Evolutionary conservation across 768 basidiomycete species (phyloP), one percentile per base, ranked within the genome.

Genomic region (Hemileccinum rubropunctum): DNA sequence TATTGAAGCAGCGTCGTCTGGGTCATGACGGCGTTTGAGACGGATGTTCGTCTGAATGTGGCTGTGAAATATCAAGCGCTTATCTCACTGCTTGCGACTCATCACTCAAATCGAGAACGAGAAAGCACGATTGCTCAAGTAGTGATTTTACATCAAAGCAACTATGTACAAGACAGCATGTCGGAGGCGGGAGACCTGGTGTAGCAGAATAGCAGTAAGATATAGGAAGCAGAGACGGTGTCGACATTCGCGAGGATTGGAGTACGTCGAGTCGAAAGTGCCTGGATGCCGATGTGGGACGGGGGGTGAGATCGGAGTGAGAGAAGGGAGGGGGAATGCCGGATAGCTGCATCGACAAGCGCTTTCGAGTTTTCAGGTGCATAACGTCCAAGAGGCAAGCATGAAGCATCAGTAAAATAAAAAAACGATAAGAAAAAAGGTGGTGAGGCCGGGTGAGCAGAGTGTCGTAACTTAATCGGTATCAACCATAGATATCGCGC

Each of bases 401-500:
- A 66, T 64, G 62, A 67, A 44, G 55, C 47, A 63, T 64, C 60
- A 69, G 58, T 51, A 60, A 58, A 70, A 70, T 62, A 61, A 66
- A 60, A 44, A 61, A 59, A 54, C 54, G 52, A 62, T 60, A 62
- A 62, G 54, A 54, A 62, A 60, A 53, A 26, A 42, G 30, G 27
- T 40, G 51, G 53, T 54, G 39, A 40, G 52, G 50, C 53, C 47
- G 28, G 33, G 30, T 35, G 52, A 44, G 21, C 18, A 20, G 15
- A 42, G 34, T 47, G 23, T 50, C n/a, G 36, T 18, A 32, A 44
- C 14, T 59, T 71, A 85, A 68, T 87, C 84, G 69, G 76, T 77
- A 63, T 90, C 85, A 70, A 91, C 85, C 84, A 90, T 90, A 54
- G 88, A 88, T 67, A 91, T 90, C 50, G 89, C 85, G 68, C 89